Evolutionary conservation across 352 stramenopile genomes (phyloP).

Genomic region (Globisporangium apiculatum): DNA sequence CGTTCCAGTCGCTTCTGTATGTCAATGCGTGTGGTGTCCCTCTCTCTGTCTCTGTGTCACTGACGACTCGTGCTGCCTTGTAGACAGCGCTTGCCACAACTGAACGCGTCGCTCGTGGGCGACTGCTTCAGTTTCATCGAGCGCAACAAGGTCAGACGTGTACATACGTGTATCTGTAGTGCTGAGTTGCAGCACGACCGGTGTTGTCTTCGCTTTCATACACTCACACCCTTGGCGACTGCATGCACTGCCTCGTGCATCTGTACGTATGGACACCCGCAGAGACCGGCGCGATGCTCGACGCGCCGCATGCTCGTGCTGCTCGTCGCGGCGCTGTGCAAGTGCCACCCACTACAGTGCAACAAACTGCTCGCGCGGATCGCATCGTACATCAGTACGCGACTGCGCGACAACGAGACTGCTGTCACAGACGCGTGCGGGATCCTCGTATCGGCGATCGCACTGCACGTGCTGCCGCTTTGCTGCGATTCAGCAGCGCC

Average conservation of each 20-base stretch:
- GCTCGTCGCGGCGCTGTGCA: constrained; percentile 43
- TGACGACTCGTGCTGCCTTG: neutral
- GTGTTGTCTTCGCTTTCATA: too few relatives aligned
- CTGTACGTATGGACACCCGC: neutral
- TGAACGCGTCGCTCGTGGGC: constrained; percentile 27
- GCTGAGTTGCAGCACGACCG: neutral
- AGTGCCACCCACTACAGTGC: constrained; percentile 25
- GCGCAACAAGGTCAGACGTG: constrained; percentile 47
- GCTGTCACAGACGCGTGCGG: constrained; percentile 49
- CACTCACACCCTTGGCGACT: too few relatives aligned
- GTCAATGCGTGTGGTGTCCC: neutral
- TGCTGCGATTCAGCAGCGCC: neutral
- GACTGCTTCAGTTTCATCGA: constrained; percentile 43
- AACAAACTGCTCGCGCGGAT: constrained; percentile 36
- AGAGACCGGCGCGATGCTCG: constrained; percentile 39
- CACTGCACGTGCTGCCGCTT: constrained; percentile 36
- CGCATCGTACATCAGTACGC: constrained; percentile 33
- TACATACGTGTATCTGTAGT: neutral
- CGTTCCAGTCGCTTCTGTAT: constrained; percentile 42
- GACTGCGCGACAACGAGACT: constrained; percentile 45
- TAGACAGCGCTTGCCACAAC: constrained; percentile 30
- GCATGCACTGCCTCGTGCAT: too few relatives aligned
- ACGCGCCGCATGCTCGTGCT: constrained; percentile 56
- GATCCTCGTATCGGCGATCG: constrained; percentile 43
- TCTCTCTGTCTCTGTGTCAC: neutral